phyloP scores from a whole-genome alignment of 2,329 filamentous ascomycete species.

The Aspergillus terreus region DNA sequence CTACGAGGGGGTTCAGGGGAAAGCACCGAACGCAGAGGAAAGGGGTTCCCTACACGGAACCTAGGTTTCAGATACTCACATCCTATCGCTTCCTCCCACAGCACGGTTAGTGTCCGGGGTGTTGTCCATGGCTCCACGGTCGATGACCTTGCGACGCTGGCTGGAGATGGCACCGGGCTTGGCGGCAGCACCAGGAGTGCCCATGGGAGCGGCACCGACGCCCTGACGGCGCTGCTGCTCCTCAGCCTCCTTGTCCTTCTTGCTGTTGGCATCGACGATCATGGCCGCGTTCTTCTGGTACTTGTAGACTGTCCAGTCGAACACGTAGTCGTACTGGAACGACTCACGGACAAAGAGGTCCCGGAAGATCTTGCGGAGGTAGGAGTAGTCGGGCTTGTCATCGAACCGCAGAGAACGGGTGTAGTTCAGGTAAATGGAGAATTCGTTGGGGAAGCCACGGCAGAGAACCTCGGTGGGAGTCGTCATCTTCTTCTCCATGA shows the following conservation, averaged over 20 bases:
- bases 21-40: slow-evolving; percentile 77
- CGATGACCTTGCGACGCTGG: slow-evolving; percentile 79
- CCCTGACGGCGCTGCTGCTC: slow-evolving; percentile 67
- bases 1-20: slow-evolving; percentile 55
- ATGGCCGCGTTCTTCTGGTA: slow-evolving; percentile 99
- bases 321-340: slow-evolving; percentile 99
- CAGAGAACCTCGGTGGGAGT: slow-evolving; percentile 97
- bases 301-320: slow-evolving; percentile 99
- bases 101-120: slow-evolving; percentile 70
- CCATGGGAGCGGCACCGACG: slow-evolving; percentile 55
- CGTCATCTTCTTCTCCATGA: slow-evolving; percentile 99
- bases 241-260: slow-evolving; percentile 70
- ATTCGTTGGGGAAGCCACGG: slow-evolving; percentile 98
- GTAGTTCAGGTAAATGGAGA: slow-evolving; percentile 99
- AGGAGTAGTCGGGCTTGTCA: slow-evolving; percentile 99
- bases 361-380: slow-evolving; percentile 99
- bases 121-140: slow-evolving; percentile 64
- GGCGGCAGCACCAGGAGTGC: slow-evolving; percentile 56
- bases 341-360: slow-evolving; percentile 98
- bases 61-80: slow-evolving; percentile 79
- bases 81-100: slow-evolving; percentile 81
- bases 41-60: slow-evolving; percentile 80
- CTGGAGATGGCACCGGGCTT: slow-evolving; percentile 72
- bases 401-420: slow-evolving; percentile 97
- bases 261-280: slow-evolving; percentile 76